Evolutionary conservation across 495 filamentous ascomycete genomes (phyloP).

Genomic region (Baudoinia panamericana): DNA sequence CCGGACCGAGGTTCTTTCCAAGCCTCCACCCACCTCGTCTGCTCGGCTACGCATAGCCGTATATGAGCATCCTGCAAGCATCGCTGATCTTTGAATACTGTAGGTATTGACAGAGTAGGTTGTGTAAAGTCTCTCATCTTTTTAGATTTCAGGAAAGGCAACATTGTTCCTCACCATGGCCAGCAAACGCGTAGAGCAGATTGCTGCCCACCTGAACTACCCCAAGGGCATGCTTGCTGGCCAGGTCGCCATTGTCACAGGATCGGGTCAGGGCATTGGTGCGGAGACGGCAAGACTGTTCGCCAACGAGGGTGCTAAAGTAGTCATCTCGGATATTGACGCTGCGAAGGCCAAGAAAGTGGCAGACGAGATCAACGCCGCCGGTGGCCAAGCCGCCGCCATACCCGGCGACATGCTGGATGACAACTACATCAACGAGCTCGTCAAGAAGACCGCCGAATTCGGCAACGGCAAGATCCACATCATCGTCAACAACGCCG

Average conservation of each 20-base stretch:
- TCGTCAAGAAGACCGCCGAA: slow-evolving; percentile 60
- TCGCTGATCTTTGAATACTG: no score
- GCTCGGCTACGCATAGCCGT: no score
- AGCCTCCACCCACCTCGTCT: no score
- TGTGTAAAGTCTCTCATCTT: no score
- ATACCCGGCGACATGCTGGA: slow-evolving; percentile 63
- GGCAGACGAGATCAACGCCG: slow-evolving; percentile 49
- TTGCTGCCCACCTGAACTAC: slow-evolving; percentile 66
- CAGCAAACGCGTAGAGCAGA: slow-evolving; percentile 38
- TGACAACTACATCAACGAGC: slow-evolving; percentile 47
- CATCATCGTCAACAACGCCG: slow-evolving; percentile 78
- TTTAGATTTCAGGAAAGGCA: no score
- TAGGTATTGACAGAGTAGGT: neutral
- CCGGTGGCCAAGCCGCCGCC: slow-evolving; percentile 52
- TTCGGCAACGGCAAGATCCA: slow-evolving; percentile 80
- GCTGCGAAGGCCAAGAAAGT: slow-evolving; percentile 48
- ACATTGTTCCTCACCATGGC: slow-evolving; percentile 11
- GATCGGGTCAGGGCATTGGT: slow-evolving; percentile 78
- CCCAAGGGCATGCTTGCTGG: slow-evolving; percentile 61
- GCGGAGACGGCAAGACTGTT: slow-evolving; percentile 71
- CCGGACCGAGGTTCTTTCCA: no score
- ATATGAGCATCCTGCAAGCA: no score
- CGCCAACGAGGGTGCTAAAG: slow-evolving; percentile 74
- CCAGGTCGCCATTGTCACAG: slow-evolving; percentile 80
- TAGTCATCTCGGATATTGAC: slow-evolving; percentile 73